These are phyloP conservation scores for Apiospora sp. DNA, from an alignment of 2,329 filamentous ascomycete genomes.

Conservation along the genomic window DNA sequence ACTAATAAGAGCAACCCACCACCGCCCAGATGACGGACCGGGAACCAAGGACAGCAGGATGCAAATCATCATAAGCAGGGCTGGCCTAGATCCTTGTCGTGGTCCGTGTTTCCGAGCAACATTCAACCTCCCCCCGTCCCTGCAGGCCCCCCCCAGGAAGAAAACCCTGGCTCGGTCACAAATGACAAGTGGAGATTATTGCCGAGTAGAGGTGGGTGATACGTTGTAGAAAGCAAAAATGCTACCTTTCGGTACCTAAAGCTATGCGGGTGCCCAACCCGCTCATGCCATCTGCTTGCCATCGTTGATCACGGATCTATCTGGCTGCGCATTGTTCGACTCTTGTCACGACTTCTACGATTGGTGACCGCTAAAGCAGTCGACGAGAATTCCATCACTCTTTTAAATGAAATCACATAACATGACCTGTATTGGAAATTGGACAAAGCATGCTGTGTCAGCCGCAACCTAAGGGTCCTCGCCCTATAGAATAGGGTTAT, in stretches of 20 bases:
- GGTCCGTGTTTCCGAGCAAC: constrained; percentile 23
- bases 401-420: constrained; percentile 21
- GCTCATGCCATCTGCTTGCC: constrained; percentile 12
- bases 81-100: constrained; percentile 12
- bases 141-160: not conserved
- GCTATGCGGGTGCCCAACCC: constrained; percentile 16
- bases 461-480: not conserved
- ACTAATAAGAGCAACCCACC: constrained; percentile 4
- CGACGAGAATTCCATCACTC: not conserved
- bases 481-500: not conserved
- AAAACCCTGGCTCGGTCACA: constrained; percentile 25
- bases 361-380: constrained; percentile 12
- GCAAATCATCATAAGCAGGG: constrained; percentile 20
- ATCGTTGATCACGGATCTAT: constrained; percentile 1
- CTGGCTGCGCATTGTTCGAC: constrained; percentile 5
- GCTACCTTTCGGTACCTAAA: constrained; percentile 17
- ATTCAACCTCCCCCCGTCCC: not conserved
- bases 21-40: constrained; percentile 3
- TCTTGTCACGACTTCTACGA: constrained; percentile 9
- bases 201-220: not conserved
- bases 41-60: constrained; percentile 14
- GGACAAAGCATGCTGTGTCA: not conserved
- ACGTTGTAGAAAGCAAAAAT: constrained; percentile 16
- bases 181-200: constrained; percentile 28
- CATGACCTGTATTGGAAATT: constrained; percentile 18